Conservation (phyloP, 345 rosid genomes). For the Tarenaya hassleriana region DNA sequence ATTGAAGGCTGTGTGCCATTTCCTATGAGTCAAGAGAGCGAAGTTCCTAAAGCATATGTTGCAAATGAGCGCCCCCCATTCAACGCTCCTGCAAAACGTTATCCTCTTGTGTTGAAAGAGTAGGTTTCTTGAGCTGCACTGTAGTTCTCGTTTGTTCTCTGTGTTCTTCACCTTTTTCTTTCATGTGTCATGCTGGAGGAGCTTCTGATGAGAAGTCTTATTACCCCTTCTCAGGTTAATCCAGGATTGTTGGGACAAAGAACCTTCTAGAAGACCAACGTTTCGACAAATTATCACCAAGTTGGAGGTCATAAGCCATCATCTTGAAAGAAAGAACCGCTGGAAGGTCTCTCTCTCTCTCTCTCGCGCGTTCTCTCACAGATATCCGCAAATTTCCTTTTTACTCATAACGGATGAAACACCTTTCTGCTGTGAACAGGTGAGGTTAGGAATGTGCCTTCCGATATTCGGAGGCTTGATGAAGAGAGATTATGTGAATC, state of each 20-base stretch:
- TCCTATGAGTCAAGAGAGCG: slow-evolving; percentile 44
- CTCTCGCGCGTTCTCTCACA: too few relatives aligned
- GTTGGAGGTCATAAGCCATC: slow-evolving; percentile 43
- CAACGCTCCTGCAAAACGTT: slow-evolving; percentile 48
- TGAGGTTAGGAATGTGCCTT: slow-evolving; percentile 46
- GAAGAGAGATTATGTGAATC: slow-evolving; percentile 43
- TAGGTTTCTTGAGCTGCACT: slow-evolving; percentile 22
- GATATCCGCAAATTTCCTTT: too few relatives aligned
- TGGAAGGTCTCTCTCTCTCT: slow-evolving; percentile 45
- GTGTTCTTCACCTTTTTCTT: neutral
- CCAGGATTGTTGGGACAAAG: slow-evolving; percentile 64
- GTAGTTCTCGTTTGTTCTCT: neutral
- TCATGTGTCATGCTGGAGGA: too few relatives aligned
- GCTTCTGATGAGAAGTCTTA: too few relatives aligned
- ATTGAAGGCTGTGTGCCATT: slow-evolving; percentile 79
- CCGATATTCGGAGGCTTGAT: slow-evolving; percentile 34
- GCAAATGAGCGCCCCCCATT: slow-evolving; percentile 73
- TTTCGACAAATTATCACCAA: slow-evolving; percentile 51
- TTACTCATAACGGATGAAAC: neutral
- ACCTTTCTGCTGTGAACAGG: slow-evolving; percentile 28
- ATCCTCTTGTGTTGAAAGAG: slow-evolving; percentile 60
- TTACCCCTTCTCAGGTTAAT: slow-evolving; percentile 41
- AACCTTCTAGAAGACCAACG: slow-evolving; percentile 60
- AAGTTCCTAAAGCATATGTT: slow-evolving; percentile 66
- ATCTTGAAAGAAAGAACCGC: slow-evolving; percentile 32